phyloP scores from a whole-genome alignment of 2,329 filamentous ascomycete species.

The Stagonosporopsis tanaceti region DNA sequence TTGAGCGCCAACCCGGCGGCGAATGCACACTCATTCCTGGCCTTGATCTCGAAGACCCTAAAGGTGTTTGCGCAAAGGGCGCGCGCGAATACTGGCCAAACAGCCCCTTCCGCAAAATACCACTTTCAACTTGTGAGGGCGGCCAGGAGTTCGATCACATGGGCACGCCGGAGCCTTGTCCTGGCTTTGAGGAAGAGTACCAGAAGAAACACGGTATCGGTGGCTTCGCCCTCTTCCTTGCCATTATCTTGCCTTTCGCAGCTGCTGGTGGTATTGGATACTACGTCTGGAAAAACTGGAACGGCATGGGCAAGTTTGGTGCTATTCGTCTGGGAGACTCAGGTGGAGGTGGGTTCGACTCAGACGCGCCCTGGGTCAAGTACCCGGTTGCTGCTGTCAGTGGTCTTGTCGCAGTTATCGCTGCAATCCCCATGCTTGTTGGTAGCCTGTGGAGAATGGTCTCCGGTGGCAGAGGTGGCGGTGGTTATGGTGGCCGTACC shows the following conservation, averaged over 20 bases:
- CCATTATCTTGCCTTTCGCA: constrained; percentile 77
- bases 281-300: constrained; percentile 86
- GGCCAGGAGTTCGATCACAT: constrained; percentile 78
- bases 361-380: constrained; percentile 78
- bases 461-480: constrained; percentile 56
- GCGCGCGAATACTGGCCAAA: constrained; percentile 83
- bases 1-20: constrained; percentile 77
- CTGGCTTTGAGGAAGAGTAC: constrained; percentile 83
- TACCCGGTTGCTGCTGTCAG: constrained; percentile 68
- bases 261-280: constrained; percentile 78
- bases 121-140: constrained; percentile 83
- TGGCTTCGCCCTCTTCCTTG: constrained; percentile 82
- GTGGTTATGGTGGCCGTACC: constrained; percentile 64
- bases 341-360: constrained; percentile 55
- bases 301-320: constrained; percentile 87
- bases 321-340: constrained; percentile 84
- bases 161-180: constrained; percentile 69
- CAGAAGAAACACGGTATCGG: constrained; percentile 74
- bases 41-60: constrained; percentile 69
- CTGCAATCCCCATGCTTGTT: constrained; percentile 70
- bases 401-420: constrained; percentile 63
- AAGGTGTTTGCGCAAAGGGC: constrained; percentile 68
- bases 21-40: constrained; percentile 81
- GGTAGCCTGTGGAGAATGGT: constrained; percentile 76
- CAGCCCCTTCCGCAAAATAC: constrained; percentile 88